Evolutionary conservation across 1,139 yeast genomes (phyloP), one percentile per base, ranked within the genome.

Genomic region (Blastobotrys buckinghamii): DNA sequence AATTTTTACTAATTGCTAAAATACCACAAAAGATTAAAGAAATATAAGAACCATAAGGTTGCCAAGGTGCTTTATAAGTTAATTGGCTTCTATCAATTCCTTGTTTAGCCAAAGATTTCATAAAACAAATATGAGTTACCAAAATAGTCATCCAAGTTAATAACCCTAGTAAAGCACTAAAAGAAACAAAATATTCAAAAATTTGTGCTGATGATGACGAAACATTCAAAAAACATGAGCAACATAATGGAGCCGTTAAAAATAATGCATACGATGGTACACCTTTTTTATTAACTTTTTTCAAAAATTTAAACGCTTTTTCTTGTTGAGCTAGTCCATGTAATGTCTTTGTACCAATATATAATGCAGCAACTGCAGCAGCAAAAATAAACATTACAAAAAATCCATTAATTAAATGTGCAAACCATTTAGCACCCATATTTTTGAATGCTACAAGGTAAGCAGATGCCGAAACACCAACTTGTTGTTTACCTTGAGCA

Each of bases 281-380:
- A 63, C 92, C 92, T 64, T 71, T 70, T 59, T 74, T 76, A 70
- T 79, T 82, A 19, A 85, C 81, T 51, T 64, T 76, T 19, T 81
- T 71, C 59, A 81, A 79, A 50, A 81, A 56, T 38, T 63, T 64
- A 53, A 89, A 89, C 22, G 89, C 87, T 63, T 75, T 74, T 16
- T 83, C 82, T 60, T 77, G 78, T 50, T 72, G 71, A 6, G 88
- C 76, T 55, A 83, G 68, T 39, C 84, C 81, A 61, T 79, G 84
- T 39, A 82, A 68, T 15, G 82, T 77, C 72, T 92, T 76, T 13
- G 89, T 76, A 19, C 84, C 81, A 51, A 84, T 81, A 66, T 82
- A 84, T 53, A 82, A 69, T 66, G 81, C 86, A 0, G 89, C 82
- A 66, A 83, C 84, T 45, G 84, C 81, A 9, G 90, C 85, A 13